Evolutionary conservation across 192 early-diverging fungal species (phyloP).

Genomic region (Dissophora globulifera): DNA sequence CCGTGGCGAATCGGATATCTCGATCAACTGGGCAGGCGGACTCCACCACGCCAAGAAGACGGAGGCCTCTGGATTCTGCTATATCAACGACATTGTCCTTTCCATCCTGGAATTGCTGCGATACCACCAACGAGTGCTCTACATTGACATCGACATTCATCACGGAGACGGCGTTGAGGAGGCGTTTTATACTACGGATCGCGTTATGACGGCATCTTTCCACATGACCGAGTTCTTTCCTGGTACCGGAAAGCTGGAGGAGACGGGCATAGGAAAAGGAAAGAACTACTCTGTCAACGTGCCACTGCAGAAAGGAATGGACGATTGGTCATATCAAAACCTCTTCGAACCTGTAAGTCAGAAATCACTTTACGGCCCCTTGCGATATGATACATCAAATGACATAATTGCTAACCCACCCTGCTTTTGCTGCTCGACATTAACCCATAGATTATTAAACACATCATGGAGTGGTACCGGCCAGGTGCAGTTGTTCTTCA

Average conservation of each 20-base stretch:
- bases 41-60: conserved; percentile 86
- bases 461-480: conserved; percentile 93
- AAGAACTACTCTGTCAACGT: conserved; percentile 96
- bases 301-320: conserved; percentile 93
- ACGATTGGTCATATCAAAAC: conserved; percentile 87
- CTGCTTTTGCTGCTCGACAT: background rate
- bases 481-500: conserved; percentile 94
- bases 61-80: conserved; percentile 94
- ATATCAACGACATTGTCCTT: conserved; percentile 94
- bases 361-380: too few species aligned
- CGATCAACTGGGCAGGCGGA: conserved; percentile 93
- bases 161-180: conserved; percentile 97
- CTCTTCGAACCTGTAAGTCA: conserved; percentile 71
- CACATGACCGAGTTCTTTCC: conserved; percentile 98
- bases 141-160: conserved; percentile 94
- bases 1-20: conserved; percentile 68
- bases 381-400: too few species aligned
- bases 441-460: conserved; percentile 79
- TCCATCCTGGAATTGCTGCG: conserved; percentile 79
- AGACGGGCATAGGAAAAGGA: conserved; percentile 87
- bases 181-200: conserved; percentile 91
- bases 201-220: conserved; percentile 96
- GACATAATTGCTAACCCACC: too few species aligned
- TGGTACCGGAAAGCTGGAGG: conserved; percentile 90
- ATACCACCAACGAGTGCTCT: conserved; percentile 91